Base-by-base conservation (phyloP, 2,329 filamentous ascomycete species). In the Dryadomyces quercivorus region DNA sequence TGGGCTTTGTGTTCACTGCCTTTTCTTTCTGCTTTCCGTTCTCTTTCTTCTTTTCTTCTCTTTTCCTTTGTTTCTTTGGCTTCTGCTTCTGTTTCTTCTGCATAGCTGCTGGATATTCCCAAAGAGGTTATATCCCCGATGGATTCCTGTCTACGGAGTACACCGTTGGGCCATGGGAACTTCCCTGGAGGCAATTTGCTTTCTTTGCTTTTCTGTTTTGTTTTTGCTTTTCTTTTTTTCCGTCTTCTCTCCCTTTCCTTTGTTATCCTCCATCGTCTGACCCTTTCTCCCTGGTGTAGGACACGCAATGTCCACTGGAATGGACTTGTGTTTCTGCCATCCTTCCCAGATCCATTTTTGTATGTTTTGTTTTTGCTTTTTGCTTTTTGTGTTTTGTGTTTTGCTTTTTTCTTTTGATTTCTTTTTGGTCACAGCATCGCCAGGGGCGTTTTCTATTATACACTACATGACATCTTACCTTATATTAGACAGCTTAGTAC, bases 361-460 rank as follows among this genome's bases (percentile, higher is more conserved):
- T n/a, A n/a, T 36, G 2, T 20, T 36, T 16, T 40, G 10, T 49
- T 38, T 44, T 8, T 45, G 43, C 15, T 20, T n/a, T 48, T 43
- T 21, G 22, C 5, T 21, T 21, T 13, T 6, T 36, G 15, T 21
- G 7, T n/a, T 38, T 40, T n/a, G n/a, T n/a, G n/a, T 20, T 43
- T 31, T 47, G 5, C 4, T 51, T 42, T 22, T 45, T 48, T 43
- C 22, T 16, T 42, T 38, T 53, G 43, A 13, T 38, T 52, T 22
- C 10, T 40, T 44, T 18, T 38, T 18, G 22, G 22, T 9, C 31
- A 26, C 40, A 34, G 55, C 51, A 53, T 56, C 40, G 50, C 55
- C 47, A 26, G 43, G 12, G 47, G 47, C 47, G 51, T 47, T 53
- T 52, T 46, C 21, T n/a, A 34, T 36, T 20, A 42, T 46, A 53